A percentile compares a stretch with the other conserved stretches of the same genome.
These are phyloP conservation scores for Daldinia eschscholtzii DNA, from an alignment of 2,329 filamentous ascomycete species.

Conservation along the genomic window DNA sequence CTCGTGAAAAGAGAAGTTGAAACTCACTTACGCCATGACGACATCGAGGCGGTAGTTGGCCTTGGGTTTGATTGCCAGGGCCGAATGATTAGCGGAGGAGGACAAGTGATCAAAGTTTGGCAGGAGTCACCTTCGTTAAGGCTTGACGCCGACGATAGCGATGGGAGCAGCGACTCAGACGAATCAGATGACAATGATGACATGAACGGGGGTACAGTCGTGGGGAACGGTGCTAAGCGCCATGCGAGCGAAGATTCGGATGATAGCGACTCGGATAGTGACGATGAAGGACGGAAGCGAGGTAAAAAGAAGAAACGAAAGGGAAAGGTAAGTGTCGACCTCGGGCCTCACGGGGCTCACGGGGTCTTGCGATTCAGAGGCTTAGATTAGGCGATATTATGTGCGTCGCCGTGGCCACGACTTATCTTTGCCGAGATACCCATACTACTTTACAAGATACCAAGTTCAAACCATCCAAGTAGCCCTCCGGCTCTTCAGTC, in stretches of 20 bases:
- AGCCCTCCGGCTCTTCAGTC: too few relatives aligned
- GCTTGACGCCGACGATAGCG: conserved; percentile 59
- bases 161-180: conserved; percentile 62
- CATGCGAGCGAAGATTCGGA: conserved; percentile 57
- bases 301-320: conserved; percentile 61
- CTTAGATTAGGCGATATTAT: conserved; percentile 54
- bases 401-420: not conserved
- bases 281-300: conserved; percentile 58
- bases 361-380: conserved; percentile 65
- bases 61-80: conserved; percentile 87
- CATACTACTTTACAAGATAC: conserved; percentile 23
- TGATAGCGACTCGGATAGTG: conserved; percentile 62
- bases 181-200: conserved; percentile 59
- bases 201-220: conserved; percentile 58
- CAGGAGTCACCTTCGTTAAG: conserved; percentile 73
- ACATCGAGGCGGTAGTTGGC: conserved; percentile 85
- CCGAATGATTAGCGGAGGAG: conserved; percentile 90
- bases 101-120: conserved; percentile 90
- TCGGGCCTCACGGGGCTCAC: conserved; percentile 65
- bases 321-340: conserved; percentile 55
- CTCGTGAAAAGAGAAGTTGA: conserved; percentile 80
- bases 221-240: conserved; percentile 56
- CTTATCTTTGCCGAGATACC: conserved; percentile 44
- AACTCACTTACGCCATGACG: conserved; percentile 79
- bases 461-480: not conserved